These are phyloP conservation scores for Ilyonectria destructans DNA, from an alignment of 2,329 filamentous ascomycete species.

Conservation along the genomic window DNA sequence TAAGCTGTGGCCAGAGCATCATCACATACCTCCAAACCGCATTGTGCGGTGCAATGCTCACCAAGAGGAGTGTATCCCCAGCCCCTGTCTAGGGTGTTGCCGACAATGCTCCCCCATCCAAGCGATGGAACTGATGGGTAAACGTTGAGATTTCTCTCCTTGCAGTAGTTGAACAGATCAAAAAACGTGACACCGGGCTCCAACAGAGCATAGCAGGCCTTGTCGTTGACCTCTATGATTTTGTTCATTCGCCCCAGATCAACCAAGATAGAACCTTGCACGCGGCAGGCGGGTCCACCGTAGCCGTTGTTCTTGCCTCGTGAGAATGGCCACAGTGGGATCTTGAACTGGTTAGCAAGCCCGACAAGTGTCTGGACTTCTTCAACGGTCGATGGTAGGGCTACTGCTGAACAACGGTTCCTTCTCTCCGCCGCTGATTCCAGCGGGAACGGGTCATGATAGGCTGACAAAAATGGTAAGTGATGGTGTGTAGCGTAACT, in stretches of 20 bases:
- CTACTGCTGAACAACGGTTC: no score
- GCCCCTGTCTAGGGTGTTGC: neutral
- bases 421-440: no score
- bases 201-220: neutral
- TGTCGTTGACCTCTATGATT: neutral
- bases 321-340: neutral
- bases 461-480: no score
- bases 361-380: no score
- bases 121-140: neutral
- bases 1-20: no score
- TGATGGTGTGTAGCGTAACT: no score
- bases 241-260: conserved; percentile 1
- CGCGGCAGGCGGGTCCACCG: neutral
- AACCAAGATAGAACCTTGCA: neutral
- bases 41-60: neutral
- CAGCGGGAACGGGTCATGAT: no score
- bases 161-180: neutral
- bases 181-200: conserved; percentile 2
- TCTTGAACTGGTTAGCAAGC: neutral
- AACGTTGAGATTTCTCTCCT: neutral
- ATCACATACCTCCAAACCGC: neutral
- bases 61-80: neutral
- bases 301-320: neutral
- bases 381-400: no score
- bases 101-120: neutral